Base-by-base conservation (phyloP, 2,329 filamentous ascomycete genomes). In the Tympanopsis confertula region DNA sequence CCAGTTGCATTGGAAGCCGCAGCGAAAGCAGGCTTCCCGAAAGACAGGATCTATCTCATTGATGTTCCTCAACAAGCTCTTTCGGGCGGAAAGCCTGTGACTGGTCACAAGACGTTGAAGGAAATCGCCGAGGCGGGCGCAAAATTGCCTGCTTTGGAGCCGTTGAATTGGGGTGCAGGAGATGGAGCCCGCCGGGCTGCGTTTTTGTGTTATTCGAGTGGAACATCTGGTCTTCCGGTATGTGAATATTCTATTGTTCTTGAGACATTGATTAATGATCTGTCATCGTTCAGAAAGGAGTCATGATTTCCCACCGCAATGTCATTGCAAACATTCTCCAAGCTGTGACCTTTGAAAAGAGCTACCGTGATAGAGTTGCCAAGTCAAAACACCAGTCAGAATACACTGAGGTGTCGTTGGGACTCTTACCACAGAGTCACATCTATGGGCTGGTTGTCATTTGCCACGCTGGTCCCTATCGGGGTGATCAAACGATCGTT, bases 361-460 rank as follows among this genome's bases (percentile, higher is more conserved):
- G 36, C 38, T 53, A 41, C 43, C 49, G 39, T 46, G 61, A 47
- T 37, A 46, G 39, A 43, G 40, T 5, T 44, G 45, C 13, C 50
- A 50, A 14, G 26, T 55, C 38, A 50, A 49, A 38, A 58, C 48
- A 2, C 55, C 12, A 33, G 7, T 33, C 30, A 7, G 7, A 12
- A 7, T 33, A 33, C 30, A 13, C 30, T 7, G 30, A 61, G 35
- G 47, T 66, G 19, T 56, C 57, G 2, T 62, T 86, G 0, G 82
- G 81, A 2, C 63, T 87, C 7, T 62, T 88, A 3, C 83, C 83
- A 0, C 71, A 85, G 48, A 86, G 80, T 43, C 85, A 91, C 51
- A 88, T 87, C 43, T 89, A 87, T 50, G 74, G 72, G 1, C 59
- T 91, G 10, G 72, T 89, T 3, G 74, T 86, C 4, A 74, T 84